Base-by-base conservation (phyloP, 2,329 filamentous ascomycete species). In the Claviceps cyperi region DNA sequence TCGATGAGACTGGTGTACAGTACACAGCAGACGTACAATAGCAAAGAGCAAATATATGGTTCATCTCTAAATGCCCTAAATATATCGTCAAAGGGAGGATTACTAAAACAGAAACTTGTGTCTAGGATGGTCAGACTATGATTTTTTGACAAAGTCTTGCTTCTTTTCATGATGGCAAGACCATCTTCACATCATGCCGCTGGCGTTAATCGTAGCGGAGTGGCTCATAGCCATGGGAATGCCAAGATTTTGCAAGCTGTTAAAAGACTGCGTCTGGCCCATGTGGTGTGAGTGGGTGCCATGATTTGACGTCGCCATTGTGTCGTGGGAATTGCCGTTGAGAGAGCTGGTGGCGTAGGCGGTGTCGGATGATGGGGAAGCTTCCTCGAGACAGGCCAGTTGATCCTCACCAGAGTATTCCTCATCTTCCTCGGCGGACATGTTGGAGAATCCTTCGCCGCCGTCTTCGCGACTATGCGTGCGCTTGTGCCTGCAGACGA, bases 371-470 rank as follows among this genome's bases (percentile, higher is more conserved):
- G 77, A 80, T 15, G 86, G 84, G 13, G 85, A 89, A 17, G 84
- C 81, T 55, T 90, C 85, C 55, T 88, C 86, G 28, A 90, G 77
- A 39, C 86, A 83, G 48, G 84, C 84, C 50, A 91, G 80, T 32
- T 90, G 85, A 57, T 92, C 86, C 56, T 94, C 88, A 53, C 91
- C 87, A 37, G 80, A 82, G 58, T 75, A 82, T 50, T 92, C 86
- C 61, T 94, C 88, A 57, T 91, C 80, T 44, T 94, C 88, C 58
- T 94, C 89, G 51, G 91, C 89, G 39, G 84, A 84, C 53, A 81
- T 76, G 61, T 75, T 76, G 59, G 81, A 74, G 51, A 65, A 65
- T 48, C 71, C 72, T 43, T 83, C 80, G 41, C 66, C 73, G 37
- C 77, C 78, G 47, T 83, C 80, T 51, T 75, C 74, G 49, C 77